Evolutionary conservation across 768 basidiomycete genomes (phyloP), one percentile per base, ranked within the genome.

Genomic region (Leccinum longicurvipes): DNA sequence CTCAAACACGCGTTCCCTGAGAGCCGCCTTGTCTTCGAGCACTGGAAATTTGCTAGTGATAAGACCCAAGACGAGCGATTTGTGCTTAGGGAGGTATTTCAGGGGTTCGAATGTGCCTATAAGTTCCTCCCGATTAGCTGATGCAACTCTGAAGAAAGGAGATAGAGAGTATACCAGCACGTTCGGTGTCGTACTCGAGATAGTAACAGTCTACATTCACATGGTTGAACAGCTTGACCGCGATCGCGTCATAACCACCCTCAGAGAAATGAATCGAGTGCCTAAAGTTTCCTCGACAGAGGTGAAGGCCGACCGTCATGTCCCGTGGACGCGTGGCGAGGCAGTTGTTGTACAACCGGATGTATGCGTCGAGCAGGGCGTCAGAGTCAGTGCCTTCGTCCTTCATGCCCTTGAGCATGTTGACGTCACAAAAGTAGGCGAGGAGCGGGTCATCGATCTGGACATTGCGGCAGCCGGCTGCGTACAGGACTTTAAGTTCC

Each of bases 391-490:
- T 75, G 0, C 81, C 82, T 42, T 78, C 81, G 24, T 75, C 76
- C 64, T 78, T 76, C 83, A 90, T 85, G 19, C 79, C 81, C 59
- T 76, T 60, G 45, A 79, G 68, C 74, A 80, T 80, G 1, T 65
- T 65, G 57, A 85, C 82, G 54, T 77, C 76, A 67, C 89, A 91
- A 65, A 89, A 88, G 72, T 84, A 89, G 39, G 77, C 73, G 24
- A 81, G 73, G 15, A 77, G 68, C 2, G 79, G 79, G 63, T 77
- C 77, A 57, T 79, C 77, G 56, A 77, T 74, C 55, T 81, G 79
- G 55, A 76, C 68, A 64, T 77, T 77, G 41, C 67, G 68, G 44
- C 58, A 75, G 14, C 80, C 80, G 1, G 73, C 72, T 1, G 66
- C 72, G 64, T 81, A 80, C 5, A 81, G 71, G 31, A 72, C 72